Conservation (phyloP, 768 basidiomycete genomes). For the Tricholoma bakamatsutake region DNA sequence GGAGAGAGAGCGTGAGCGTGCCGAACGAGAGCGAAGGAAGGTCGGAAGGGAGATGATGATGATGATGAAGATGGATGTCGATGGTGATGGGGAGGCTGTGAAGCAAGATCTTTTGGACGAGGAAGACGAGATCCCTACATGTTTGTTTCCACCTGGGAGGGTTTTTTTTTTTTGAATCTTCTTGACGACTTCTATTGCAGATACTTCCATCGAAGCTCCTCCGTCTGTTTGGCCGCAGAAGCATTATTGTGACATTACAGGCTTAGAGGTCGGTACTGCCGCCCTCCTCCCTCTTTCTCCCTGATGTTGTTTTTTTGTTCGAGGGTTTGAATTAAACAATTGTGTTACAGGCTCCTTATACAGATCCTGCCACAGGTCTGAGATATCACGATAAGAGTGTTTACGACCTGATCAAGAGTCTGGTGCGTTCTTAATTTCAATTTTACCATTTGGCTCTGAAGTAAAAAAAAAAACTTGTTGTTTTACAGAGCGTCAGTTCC, state of each 20-base stretch:
- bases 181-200: too few relatives aligned
- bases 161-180: too few relatives aligned
- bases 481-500: slow-evolving; percentile 59
- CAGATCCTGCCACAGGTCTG: slow-evolving; percentile 73
- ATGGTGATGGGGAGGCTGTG: slow-evolving; percentile 22
- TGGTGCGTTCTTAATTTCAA: slow-evolving; percentile 37
- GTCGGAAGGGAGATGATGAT: slow-evolving; percentile 39
- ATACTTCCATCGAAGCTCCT: slow-evolving; percentile 79
- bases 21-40: slow-evolving; percentile 55
- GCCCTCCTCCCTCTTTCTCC: too few relatives aligned
- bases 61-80: slow-evolving; percentile 58
- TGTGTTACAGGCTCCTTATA: slow-evolving; percentile 63
- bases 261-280: slow-evolving; percentile 70
- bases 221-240: slow-evolving; percentile 73
- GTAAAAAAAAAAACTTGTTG: too few relatives aligned
- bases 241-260: slow-evolving; percentile 84
- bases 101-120: slow-evolving; percentile 17
- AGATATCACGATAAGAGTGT: slow-evolving; percentile 84
- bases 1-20: slow-evolving; percentile 72
- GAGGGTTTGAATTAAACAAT: background rate
- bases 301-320: background rate
- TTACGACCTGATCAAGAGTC: slow-evolving; percentile 73
- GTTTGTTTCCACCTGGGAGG: too few relatives aligned
- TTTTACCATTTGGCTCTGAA: too few relatives aligned
- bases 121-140: slow-evolving; percentile 67